phyloP scores from a whole-genome alignment of 2,329 filamentous ascomycete species.

The Westerdykella sp. region DNA sequence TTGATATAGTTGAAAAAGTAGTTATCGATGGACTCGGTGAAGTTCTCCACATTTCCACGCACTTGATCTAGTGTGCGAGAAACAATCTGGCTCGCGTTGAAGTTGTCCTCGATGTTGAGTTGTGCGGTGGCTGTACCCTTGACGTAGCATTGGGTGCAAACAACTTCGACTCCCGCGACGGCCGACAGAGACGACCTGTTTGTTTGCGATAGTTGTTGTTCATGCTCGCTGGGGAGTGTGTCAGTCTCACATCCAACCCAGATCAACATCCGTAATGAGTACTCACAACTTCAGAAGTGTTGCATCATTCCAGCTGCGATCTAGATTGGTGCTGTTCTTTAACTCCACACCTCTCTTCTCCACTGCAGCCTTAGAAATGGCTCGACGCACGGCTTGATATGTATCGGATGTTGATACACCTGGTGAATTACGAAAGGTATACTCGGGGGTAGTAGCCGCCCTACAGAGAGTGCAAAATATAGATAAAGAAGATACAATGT shows the following conservation, averaged over 20 bases:
- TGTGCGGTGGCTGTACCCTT: constrained; percentile 43
- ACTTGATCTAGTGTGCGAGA: constrained; percentile 10
- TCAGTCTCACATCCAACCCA: constrained; percentile 2
- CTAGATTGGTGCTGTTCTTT: constrained; percentile 21
- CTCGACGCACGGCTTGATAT: constrained; percentile 9
- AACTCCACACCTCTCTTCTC: constrained; percentile 11
- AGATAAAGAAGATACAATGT: no score
- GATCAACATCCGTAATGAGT: background rate
- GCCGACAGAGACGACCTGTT: constrained; percentile 12
- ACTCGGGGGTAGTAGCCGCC: background rate
- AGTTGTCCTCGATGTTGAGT: constrained; percentile 37
- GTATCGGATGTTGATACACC: constrained; percentile 11
- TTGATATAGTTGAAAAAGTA: constrained; percentile 8
- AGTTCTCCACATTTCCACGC: constrained; percentile 12
- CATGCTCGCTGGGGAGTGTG: constrained; percentile 1
- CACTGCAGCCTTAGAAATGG: constrained; percentile 6
- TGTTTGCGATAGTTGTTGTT: constrained; percentile 3
- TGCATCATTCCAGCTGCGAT: constrained; percentile 39
- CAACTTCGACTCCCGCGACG: constrained; percentile 35
- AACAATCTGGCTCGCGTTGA: constrained; percentile 33
- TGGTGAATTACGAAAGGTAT: constrained; percentile 10
- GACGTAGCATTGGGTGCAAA: constrained; percentile 48
- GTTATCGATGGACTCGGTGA: constrained; percentile 9
- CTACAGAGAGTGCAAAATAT: no score
- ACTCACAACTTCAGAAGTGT: constrained; percentile 34